Evolutionary conservation across 2,329 filamentous ascomycete genomes (phyloP).

Genomic region (Cladosporium sp.): DNA sequence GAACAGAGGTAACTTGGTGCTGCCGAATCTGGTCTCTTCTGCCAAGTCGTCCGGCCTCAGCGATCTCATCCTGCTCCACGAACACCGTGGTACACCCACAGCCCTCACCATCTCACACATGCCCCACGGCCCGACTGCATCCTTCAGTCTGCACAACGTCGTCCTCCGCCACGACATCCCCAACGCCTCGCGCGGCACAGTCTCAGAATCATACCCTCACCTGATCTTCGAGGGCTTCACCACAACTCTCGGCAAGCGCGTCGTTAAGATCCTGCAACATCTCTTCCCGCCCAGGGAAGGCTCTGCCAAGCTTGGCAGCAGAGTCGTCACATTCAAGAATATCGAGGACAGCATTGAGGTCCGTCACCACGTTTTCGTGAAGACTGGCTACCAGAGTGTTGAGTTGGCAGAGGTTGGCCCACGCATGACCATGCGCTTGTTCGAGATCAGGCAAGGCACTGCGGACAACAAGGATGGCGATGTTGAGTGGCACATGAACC

Average conservation of each 20-base stretch:
- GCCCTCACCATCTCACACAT: slow-evolving; percentile 85
- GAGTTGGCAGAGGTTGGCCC: slow-evolving; percentile 89
- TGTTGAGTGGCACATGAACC: slow-evolving; percentile 93
- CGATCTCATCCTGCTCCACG: slow-evolving; percentile 85
- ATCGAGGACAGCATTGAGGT: slow-evolving; percentile 88
- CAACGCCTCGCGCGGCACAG: slow-evolving; percentile 80
- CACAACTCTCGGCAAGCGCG: slow-evolving; percentile 74
- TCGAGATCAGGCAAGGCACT: slow-evolving; percentile 89
- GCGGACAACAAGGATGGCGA: slow-evolving; percentile 94
- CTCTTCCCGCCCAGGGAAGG: slow-evolving; percentile 87
- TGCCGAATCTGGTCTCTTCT: slow-evolving; percentile 81
- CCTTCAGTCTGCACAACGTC: slow-evolving; percentile 89
- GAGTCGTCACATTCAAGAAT: slow-evolving; percentile 92
- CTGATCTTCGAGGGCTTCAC: slow-evolving; percentile 94
- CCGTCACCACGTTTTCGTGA: slow-evolving; percentile 89
- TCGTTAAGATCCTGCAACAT: slow-evolving; percentile 90
- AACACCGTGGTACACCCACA: slow-evolving; percentile 89
- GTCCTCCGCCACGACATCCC: slow-evolving; percentile 92
- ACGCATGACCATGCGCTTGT: slow-evolving; percentile 94
- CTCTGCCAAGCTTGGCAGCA: slow-evolving; percentile 77
- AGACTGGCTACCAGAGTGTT: slow-evolving; percentile 85
- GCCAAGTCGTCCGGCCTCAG: slow-evolving; percentile 78
- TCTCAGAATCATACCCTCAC: slow-evolving; percentile 90
- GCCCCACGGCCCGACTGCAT: slow-evolving; percentile 83
- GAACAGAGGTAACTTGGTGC: slow-evolving; percentile 86